A percentile compares a stretch with the other conserved stretches of the same genome.
phyloP scores from a whole-genome alignment of 352 stramenopile species.

The Thalassiosira hispida region DNA sequence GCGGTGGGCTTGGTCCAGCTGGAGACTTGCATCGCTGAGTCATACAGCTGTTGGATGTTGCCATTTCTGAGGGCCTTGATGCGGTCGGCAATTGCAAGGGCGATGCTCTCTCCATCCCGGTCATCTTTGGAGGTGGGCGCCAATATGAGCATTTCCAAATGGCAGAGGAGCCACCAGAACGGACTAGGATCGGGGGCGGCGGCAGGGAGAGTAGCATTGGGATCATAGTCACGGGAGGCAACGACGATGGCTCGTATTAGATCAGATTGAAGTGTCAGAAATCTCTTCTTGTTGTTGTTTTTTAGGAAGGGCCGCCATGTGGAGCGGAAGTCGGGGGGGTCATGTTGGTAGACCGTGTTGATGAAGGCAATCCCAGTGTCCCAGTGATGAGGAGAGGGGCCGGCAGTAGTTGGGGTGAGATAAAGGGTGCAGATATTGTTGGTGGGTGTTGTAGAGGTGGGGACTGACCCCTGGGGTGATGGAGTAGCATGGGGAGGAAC shows the following conservation, averaged over 20 bases:
- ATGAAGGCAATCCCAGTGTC: background rate
- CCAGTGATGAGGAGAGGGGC: background rate
- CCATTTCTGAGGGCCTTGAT: background rate
- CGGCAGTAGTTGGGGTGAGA: background rate
- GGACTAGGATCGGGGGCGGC: background rate
- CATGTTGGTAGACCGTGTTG: background rate
- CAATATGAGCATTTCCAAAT: slow-evolving; percentile 4
- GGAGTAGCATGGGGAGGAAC: too few species aligned
- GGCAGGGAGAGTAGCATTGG: background rate
- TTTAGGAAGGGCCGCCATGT: background rate
- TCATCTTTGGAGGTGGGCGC: background rate
- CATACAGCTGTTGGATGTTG: background rate
- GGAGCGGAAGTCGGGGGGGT: slow-evolving; percentile 8
- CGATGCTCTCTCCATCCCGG: background rate
- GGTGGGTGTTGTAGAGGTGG: background rate
- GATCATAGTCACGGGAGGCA: background rate
- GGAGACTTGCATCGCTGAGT: background rate
- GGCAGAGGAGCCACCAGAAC: slow-evolving; percentile 19
- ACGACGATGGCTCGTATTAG: background rate
- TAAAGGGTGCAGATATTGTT: background rate
- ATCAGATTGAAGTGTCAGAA: background rate
- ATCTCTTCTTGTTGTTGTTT: background rate
- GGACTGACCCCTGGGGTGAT: too few species aligned
- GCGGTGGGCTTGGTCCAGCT: background rate
- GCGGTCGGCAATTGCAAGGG: background rate